These are phyloP conservation scores for Fusarium chuoi DNA, from an alignment of 2,329 filamentous ascomycete species.

Conservation along the genomic window DNA sequence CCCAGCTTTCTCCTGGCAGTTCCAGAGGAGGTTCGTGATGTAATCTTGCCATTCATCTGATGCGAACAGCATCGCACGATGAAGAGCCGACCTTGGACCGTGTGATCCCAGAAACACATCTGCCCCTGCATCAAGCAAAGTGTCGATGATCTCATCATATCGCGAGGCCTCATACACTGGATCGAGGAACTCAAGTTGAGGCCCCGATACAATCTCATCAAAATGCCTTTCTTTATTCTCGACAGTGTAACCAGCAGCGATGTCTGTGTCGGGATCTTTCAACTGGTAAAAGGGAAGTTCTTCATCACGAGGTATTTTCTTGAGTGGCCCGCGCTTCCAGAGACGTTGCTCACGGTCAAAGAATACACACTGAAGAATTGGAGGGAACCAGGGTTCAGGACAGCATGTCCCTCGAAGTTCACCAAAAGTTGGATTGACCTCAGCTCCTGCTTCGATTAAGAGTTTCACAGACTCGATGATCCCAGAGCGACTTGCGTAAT, in stretches of 20 bases:
- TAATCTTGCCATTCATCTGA: constrained; percentile 19
- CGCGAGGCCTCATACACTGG: background rate
- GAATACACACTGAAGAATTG: constrained; percentile 33
- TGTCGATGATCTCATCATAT: constrained; percentile 23
- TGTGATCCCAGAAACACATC: background rate
- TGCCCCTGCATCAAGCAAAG: constrained; percentile 17
- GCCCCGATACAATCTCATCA: background rate
- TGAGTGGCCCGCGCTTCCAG: constrained; percentile 4
- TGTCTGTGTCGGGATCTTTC: background rate
- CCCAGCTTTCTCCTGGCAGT: background rate
- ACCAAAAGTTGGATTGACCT: constrained; percentile 4
- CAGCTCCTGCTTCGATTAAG: constrained; percentile 28
- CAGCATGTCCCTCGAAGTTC: background rate
- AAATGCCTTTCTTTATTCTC: background rate
- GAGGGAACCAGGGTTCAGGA: constrained; percentile 27
- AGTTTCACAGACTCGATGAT: constrained; percentile 21
- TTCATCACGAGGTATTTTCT: background rate
- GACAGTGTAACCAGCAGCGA: constrained; percentile 6
- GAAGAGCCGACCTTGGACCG: background rate
- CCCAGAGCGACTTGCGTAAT: constrained; percentile 32
- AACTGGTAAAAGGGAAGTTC: background rate
- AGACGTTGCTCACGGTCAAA: constrained; percentile 19
- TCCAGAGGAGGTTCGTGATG: constrained; percentile 11
- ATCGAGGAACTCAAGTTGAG: background rate
- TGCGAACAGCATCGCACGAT: constrained; percentile 23